Evolutionary conservation across 2,329 filamentous ascomycete genomes (phyloP).

Genomic region (Chaetomium sp.): DNA sequence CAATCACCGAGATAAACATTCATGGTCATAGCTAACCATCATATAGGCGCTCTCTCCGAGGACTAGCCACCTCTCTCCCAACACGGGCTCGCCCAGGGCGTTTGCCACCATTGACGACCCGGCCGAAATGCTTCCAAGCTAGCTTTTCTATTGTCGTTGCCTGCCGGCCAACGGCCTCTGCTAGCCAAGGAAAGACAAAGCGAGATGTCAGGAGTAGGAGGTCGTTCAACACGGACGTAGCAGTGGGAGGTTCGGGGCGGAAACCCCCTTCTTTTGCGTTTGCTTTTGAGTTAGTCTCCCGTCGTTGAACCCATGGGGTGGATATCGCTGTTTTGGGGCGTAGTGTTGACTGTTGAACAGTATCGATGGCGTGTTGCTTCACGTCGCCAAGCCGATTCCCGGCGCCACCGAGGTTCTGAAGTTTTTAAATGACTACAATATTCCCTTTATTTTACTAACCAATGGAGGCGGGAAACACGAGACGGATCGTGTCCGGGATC

Average conservation of each 20-base stretch:
- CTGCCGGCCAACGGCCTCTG: neutral
- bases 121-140: no score
- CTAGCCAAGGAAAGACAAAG: neutral
- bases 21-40: no score
- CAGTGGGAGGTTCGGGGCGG: constrained; percentile 1
- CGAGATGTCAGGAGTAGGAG: neutral
- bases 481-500: constrained; percentile 61
- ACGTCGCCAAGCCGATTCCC: constrained; percentile 70
- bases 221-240: constrained; percentile 4
- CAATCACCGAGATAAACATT: no score
- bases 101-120: no score
- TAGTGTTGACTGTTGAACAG: constrained; percentile 2
- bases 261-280: constrained; percentile 33
- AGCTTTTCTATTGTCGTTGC: no score
- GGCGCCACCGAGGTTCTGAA: constrained; percentile 68
- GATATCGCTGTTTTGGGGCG: neutral
- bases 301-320: neutral
- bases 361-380: constrained; percentile 93
- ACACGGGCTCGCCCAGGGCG: no score
- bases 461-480: constrained; percentile 91
- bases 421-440: constrained; percentile 64
- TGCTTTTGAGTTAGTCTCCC: constrained; percentile 34
- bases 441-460: constrained; percentile 91
- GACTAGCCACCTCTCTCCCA: no score
- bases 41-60: no score